Conservation (phyloP, 2,329 filamentous ascomycete species). For the Ceratocystiopsis sp. region DNA sequence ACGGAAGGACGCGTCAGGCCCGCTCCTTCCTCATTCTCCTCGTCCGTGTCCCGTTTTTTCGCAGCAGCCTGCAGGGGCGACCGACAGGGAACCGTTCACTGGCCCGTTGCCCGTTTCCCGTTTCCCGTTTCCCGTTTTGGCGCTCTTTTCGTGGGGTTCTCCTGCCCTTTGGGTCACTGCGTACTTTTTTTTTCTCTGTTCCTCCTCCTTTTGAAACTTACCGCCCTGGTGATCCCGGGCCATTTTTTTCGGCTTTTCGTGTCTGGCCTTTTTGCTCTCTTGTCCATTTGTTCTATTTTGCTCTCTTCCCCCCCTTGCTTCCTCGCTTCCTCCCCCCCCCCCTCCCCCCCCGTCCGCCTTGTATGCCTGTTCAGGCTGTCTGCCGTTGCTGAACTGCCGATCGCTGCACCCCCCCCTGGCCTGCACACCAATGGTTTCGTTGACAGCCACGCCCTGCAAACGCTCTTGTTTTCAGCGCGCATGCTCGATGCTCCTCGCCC, state of each 20-base stretch:
- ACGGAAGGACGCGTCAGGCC: too few species aligned
- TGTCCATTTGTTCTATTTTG: not conserved
- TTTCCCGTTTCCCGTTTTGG: too few species aligned
- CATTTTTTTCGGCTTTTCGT: not conserved
- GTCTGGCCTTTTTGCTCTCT: not conserved
- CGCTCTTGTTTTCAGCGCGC: not conserved
- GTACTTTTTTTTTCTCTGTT: not conserved
- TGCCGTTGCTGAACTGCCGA: not conserved
- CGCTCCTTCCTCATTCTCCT: too few species aligned
- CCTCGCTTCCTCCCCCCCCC: not conserved
- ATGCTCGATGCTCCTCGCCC: not conserved
- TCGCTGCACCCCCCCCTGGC: not conserved
- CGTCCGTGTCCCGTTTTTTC: too few species aligned
- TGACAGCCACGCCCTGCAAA: conserved; percentile 3
- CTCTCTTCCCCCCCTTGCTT: not conserved
- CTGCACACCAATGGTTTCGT: conserved; percentile 3
- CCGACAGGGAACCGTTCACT: too few species aligned
- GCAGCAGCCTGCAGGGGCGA: too few species aligned
- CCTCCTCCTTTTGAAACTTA: too few species aligned
- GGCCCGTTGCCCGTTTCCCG: too few species aligned
- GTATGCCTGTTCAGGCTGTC: too few species aligned
- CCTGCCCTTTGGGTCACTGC: not conserved
- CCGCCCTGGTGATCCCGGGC: not conserved
- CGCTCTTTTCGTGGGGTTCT: not conserved
- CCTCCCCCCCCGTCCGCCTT: too few species aligned